Conservation (phyloP, 148 eudicot species). For the Camellia sinensis region DNA sequence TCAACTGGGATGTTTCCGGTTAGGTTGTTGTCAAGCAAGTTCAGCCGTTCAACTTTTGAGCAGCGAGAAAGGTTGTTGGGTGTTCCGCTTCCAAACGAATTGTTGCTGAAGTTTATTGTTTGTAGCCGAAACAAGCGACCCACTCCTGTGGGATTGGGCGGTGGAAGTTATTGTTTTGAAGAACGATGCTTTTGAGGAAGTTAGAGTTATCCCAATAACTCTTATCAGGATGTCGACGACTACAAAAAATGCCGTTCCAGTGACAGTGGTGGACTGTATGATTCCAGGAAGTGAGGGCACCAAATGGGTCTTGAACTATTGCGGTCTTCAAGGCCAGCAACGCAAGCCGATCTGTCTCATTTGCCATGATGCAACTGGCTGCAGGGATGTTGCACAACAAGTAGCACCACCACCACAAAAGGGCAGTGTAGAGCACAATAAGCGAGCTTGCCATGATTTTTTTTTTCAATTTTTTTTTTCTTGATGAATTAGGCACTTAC, state of each 20-base stretch:
- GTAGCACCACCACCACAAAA: slow-evolving; percentile 1
- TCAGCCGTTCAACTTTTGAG: neutral
- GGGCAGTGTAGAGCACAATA: neutral
- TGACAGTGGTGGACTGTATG: neutral
- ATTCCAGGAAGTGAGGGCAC: neutral
- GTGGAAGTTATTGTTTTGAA: neutral
- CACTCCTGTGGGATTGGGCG: neutral
- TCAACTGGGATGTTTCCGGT: neutral
- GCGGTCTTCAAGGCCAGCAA: no score
- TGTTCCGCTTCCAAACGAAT: neutral
- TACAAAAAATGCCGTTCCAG: neutral
- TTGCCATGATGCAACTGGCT: neutral
- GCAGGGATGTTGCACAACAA: neutral
- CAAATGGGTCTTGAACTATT: neutral
- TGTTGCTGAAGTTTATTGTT: neutral
- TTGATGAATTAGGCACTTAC: no score
- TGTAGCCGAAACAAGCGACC: slow-evolving; percentile 1
- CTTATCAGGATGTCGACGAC: neutral
- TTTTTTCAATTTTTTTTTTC: no score
- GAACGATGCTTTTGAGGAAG: no score
- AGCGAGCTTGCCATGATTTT: no score
- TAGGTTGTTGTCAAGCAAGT: neutral
- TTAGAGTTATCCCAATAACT: no score
- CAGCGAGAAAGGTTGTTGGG: neutral
- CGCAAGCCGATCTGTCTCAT: no score